phyloP scores from a whole-genome alignment of 2,329 filamentous ascomycete genomes.

The Coniochaeta sp. region DNA sequence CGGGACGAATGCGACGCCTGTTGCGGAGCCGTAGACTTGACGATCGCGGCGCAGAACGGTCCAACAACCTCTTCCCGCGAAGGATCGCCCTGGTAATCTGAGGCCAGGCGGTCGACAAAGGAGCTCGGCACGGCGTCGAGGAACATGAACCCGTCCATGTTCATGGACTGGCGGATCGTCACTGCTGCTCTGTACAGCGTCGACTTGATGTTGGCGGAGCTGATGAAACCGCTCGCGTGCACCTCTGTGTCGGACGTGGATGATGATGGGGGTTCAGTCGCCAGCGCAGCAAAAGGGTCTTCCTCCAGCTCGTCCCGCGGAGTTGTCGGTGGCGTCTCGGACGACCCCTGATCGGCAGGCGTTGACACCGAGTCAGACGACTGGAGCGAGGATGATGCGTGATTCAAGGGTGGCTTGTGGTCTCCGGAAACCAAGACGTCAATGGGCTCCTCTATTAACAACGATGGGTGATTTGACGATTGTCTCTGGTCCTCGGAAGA shows the following conservation, averaged over 20 bases:
- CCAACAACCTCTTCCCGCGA: conserved; percentile 5
- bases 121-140: conserved; percentile 15
- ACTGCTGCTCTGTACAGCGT: conserved; percentile 13
- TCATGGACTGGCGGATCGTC: conserved; percentile 12
- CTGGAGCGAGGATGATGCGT: conserved; percentile 6
- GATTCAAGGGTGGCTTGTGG: neutral
- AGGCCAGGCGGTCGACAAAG: conserved; percentile 8
- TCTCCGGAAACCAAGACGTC: no score
- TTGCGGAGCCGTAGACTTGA: conserved; percentile 7
- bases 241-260: conserved; percentile 6
- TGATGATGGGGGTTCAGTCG: neutral
- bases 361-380: conserved; percentile 4
- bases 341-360: neutral
- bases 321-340: conserved; percentile 11
- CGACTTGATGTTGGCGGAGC: conserved; percentile 15
- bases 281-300: conserved; percentile 4
- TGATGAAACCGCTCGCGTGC: conserved; percentile 13
- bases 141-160: conserved; percentile 14
- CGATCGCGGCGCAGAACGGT: conserved; percentile 13
- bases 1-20: conserved; percentile 9
- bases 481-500: no score
- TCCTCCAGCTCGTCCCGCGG: conserved; percentile 7
- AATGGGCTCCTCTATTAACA: no score
- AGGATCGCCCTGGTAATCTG: neutral
- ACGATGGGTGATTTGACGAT: no score